These are phyloP conservation scores for Gastrolobium villosum DNA, from an alignment of 306 rosid genomes.

Conservation along the genomic window DNA sequence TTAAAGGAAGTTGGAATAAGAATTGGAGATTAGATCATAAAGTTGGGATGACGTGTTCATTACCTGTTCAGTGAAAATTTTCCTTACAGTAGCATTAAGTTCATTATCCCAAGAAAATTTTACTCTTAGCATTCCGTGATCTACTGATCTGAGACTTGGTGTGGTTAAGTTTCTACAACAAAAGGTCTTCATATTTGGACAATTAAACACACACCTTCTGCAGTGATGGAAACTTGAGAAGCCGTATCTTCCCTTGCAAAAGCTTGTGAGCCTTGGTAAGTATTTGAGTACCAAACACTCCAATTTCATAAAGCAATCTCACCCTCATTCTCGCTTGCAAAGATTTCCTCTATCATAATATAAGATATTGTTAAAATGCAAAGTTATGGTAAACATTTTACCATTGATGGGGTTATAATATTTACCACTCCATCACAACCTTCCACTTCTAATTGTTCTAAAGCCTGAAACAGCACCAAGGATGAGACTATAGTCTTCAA, in stretches of 20 bases:
- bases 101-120: slow-evolving; percentile 20
- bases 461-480: neutral
- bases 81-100: neutral
- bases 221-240: slow-evolving; percentile 36
- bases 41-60: neutral
- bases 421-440: neutral
- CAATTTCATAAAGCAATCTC: slow-evolving; percentile 1
- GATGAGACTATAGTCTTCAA: neutral
- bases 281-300: neutral
- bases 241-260: neutral
- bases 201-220: neutral
- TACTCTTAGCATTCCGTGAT: neutral
- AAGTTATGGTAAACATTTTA: slow-evolving; percentile 1
- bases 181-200: slow-evolving; percentile 14
- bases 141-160: neutral
- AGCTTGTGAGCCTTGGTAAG: neutral
- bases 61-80: neutral
- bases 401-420: slow-evolving; percentile 1
- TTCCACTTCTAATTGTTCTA: neutral
- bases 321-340: neutral
- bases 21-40: neutral
- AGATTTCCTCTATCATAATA: slow-evolving; percentile 7
- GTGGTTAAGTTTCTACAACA: neutral
- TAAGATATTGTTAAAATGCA: fast-evolving
- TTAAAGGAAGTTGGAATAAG: neutral